phyloP scores from a whole-genome alignment of 495 filamentous ascomycete genomes.

The Penicillium roqueforti region DNA sequence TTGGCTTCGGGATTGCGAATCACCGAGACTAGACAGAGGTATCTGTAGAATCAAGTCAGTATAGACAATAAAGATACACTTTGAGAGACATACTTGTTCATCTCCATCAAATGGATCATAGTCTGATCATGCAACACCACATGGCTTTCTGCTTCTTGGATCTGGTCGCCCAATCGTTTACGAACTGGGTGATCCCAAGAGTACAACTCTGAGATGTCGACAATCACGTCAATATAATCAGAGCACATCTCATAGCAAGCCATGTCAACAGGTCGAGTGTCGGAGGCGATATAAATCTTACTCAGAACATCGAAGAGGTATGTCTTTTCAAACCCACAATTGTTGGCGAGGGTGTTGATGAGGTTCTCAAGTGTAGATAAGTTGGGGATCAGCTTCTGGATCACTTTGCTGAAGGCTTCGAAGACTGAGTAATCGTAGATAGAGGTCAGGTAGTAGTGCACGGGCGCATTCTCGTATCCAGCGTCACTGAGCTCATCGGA shows the following conservation, averaged over 20 bases:
- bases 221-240: slow-evolving; percentile 96
- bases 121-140: slow-evolving; percentile 76
- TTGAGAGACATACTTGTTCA: slow-evolving; percentile 67
- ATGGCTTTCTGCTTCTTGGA: slow-evolving; percentile 74
- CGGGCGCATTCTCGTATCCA: slow-evolving; percentile 85
- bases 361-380: slow-evolving; percentile 86
- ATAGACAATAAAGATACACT: not conserved
- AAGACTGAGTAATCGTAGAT: slow-evolving; percentile 99
- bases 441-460: slow-evolving; percentile 89
- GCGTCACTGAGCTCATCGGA: slow-evolving; percentile 92
- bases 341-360: slow-evolving; percentile 81
- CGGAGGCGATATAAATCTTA: slow-evolving; percentile 97
- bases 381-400: slow-evolving; percentile 93
- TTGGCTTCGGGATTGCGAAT: slow-evolving; percentile 60
- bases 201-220: slow-evolving; percentile 92
- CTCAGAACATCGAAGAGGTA: slow-evolving; percentile 95
- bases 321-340: slow-evolving; percentile 92
- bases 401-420: slow-evolving; percentile 96
- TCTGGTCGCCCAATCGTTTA: slow-evolving; percentile 56
- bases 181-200: slow-evolving; percentile 64
- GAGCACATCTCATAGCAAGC: slow-evolving; percentile 95
- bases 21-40: slow-evolving; percentile 69
- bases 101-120: slow-evolving; percentile 82
- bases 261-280: slow-evolving; percentile 88
- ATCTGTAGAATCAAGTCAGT: slow-evolving; percentile 30